These are phyloP conservation scores for Pterocarpus santalinus DNA, from an alignment of 306 rosid species.

Conservation along the genomic window DNA sequence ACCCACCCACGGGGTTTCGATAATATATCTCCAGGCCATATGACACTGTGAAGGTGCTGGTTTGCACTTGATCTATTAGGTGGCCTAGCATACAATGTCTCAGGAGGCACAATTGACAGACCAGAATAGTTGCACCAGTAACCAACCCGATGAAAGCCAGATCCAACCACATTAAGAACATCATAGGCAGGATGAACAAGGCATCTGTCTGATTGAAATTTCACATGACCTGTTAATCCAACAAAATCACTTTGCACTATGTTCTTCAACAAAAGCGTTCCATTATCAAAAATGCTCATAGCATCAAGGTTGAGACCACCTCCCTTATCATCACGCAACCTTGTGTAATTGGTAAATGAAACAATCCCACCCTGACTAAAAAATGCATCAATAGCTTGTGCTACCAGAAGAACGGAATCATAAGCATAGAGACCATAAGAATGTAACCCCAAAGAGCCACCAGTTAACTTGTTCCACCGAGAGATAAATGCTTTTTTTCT, in stretches of 20 bases:
- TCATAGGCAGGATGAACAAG: conserved; percentile 86
- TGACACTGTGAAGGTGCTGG: conserved; percentile 65
- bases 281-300: conserved; percentile 85
- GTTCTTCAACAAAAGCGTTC: conserved; percentile 67
- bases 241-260: conserved; percentile 69
- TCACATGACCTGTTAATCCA: conserved; percentile 82
- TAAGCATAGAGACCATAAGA: conserved; percentile 92
- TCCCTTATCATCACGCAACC: conserved; percentile 46
- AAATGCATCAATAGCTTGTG: conserved; percentile 81
- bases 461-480: conserved; percentile 81
- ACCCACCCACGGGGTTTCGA: conserved; percentile 96
- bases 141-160: conserved; percentile 77
- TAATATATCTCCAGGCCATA: conserved; percentile 95
- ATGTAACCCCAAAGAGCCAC: conserved; percentile 75
- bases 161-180: conserved; percentile 77
- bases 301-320: conserved; percentile 81
- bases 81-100: conserved; percentile 74
- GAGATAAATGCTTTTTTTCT: conserved; percentile 70
- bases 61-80: conserved; percentile 79
- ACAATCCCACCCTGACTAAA: conserved; percentile 71
- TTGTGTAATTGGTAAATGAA: conserved; percentile 77
- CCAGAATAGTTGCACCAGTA: conserved; percentile 99
- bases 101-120: conserved; percentile 78
- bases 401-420: conserved; percentile 88
- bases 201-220: conserved; percentile 65